A percentile compares a stretch with the other conserved stretches of the same genome.
Conservation (phyloP, 1,284 basidiomycete species). For the Ustilago shanxiensis region DNA sequence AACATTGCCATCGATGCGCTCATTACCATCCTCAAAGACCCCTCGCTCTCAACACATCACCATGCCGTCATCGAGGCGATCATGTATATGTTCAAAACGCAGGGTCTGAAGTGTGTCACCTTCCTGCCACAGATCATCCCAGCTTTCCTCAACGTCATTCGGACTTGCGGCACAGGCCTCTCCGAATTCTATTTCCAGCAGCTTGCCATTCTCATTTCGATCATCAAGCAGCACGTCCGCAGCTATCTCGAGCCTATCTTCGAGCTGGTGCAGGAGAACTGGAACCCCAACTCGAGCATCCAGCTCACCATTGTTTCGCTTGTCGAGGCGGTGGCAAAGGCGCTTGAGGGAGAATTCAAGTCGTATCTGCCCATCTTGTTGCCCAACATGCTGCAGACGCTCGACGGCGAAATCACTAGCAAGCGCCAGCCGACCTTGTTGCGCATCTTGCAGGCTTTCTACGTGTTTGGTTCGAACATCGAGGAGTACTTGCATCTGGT, state of each 20-base stretch:
- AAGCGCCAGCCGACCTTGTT: slow-evolving; percentile 79
- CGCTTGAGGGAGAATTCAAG: slow-evolving; percentile 97
- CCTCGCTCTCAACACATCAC: slow-evolving; percentile 74
- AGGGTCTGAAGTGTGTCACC: slow-evolving; percentile 94
- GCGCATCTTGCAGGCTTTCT: slow-evolving; percentile 91
- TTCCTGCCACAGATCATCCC: slow-evolving; percentile 97
- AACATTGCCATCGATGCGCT: slow-evolving; percentile 93
- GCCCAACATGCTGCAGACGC: slow-evolving; percentile 87
- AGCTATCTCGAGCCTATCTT: slow-evolving; percentile 73
- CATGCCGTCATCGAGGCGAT: slow-evolving; percentile 92
- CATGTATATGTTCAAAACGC: slow-evolving; percentile 99
- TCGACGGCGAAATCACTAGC: slow-evolving; percentile 71
- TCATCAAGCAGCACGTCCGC: slow-evolving; percentile 97
- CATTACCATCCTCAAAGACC: slow-evolving; percentile 84
- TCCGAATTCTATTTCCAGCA: slow-evolving; percentile 97
- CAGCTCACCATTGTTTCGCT: slow-evolving; percentile 94
- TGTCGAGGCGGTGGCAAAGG: slow-evolving; percentile 93
- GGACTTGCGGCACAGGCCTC: slow-evolving; percentile 80
- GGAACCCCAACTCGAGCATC: slow-evolving; percentile 76
- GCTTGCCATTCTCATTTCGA: slow-evolving; percentile 92
- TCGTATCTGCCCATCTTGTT: slow-evolving; percentile 94
- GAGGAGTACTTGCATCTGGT: slow-evolving; percentile 98
- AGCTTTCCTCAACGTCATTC: slow-evolving; percentile 90
- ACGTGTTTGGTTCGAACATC: slow-evolving; percentile 94
- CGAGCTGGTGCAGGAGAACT: slow-evolving; percentile 68